Evolutionary conservation across 495 filamentous ascomycete species (phyloP), one percentile per base, ranked within the genome.

Genomic region (Tuber umbilicatum): DNA sequence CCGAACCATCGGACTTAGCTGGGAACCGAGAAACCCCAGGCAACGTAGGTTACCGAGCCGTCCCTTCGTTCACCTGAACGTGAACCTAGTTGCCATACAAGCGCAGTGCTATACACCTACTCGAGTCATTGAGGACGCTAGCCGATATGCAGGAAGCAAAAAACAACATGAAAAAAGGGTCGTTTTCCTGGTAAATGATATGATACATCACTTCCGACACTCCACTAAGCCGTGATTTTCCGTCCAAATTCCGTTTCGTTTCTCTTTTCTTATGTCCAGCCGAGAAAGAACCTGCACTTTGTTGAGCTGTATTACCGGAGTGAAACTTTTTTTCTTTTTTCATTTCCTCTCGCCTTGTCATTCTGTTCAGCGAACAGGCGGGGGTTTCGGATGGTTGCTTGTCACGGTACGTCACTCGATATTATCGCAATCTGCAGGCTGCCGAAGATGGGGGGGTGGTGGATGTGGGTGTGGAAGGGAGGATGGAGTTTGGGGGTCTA

Each of bases 211-310:
- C 12, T 64, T 64, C 27, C 55, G 12, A 64, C 55, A 14, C 14
- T 64, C 55, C 55, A 27, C 27, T 64, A 27, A 64, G 27, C 50
- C 50, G 55, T 64, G 35, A 64, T 27, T 64, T 64, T 64, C 55
- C 55, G 55, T 14, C 31, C 55, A 64, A 64, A 64, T 64, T 64
- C 14, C 27, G 55, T 64, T 64, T 64, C 55, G 55, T 64, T 64
- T 64, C 55, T 7, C 55, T 64, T 60, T 64, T 35, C 27, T 35
- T 64, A 27, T 12, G n/a, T 64, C 12, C n/a, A 17, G 55, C 27
- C 27, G 17, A 64, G 55, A 64, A 64, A 16, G 55, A 64, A 64
- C n/a, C n/a, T 64, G 55, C 55, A 64, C 55, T 64, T 64, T 64
- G 27, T 64, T 64, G 55, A 64, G 55, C 27, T 19, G 14, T 64